Evolutionary conservation across 164 flowering plant species (phyloP), one percentile per base, ranked within the genome.

Genomic region (Magnolia changhungtana): DNA sequence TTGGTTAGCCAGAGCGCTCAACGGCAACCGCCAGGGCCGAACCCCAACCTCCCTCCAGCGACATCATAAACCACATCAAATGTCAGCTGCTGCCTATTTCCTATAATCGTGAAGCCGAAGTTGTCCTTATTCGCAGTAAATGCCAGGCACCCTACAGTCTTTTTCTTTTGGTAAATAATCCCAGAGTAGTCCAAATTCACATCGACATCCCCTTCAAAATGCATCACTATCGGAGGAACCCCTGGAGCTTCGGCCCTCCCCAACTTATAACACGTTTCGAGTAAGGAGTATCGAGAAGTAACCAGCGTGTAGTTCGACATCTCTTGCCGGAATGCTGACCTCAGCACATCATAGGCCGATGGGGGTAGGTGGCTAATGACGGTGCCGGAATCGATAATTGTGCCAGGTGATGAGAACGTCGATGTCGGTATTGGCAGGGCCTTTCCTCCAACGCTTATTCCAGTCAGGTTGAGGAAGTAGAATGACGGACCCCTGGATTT

Each of bases 221-320:
- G 45, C 50, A 87, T 55, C 7, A 21, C 37, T 7, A 87, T 69
- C n/a, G 37, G 74, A 6, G 89, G 89, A 5, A 81, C 52, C 1
- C 51, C 11, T 10, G 81, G 69, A 0, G 65, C 50, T 3, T 50
- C 31, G 50, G 58, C 77, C 0, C 63, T 63, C 50, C 80, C 80
- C 1, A 91, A 74, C 16, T 93, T 86, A 63, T 84, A 92, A 76
- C 95, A 93, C 0, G 94, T 90, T 74, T 93, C 97, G 2, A 91
- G 81, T 8, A 89, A 81, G 18, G 88, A 80, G 3, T 82, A 72
- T 9, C 79, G 63, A 9, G 66, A 8, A 7, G 87, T 80, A 16
- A 8, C 61, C 58, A 24, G 20, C n/a, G 67, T 24, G 29, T 93
- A 91, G 50, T 69, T 72, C 8, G 84, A 51, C 96, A 92, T 90